Evolutionary conservation across 208 protist genomes (phyloP).

Genomic region (Trypanosoma congolense): DNA sequence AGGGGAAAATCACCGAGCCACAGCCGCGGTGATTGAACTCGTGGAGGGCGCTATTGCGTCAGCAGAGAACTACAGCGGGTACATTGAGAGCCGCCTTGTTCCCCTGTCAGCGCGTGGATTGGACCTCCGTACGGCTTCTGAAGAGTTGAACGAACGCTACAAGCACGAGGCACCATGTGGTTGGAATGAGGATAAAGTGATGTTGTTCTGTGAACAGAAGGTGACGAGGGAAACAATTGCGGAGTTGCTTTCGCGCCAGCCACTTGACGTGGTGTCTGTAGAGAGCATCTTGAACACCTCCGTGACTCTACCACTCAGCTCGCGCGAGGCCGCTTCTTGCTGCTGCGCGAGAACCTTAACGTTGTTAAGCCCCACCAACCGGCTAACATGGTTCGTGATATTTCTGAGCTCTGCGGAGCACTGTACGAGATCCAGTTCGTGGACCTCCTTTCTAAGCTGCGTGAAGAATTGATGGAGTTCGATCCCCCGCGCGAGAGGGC

Average conservation of each 20-base stretch:
- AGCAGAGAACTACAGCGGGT: slow-evolving; percentile 65
- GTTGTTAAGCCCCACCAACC: slow-evolving; percentile 45
- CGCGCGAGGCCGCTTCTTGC: slow-evolving; percentile 52
- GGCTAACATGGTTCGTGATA: slow-evolving; percentile 26
- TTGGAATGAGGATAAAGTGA: slow-evolving; percentile 61
- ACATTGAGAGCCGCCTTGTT: slow-evolving; percentile 61
- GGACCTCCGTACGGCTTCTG: slow-evolving; percentile 23
- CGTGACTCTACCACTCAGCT: slow-evolving; percentile 30
- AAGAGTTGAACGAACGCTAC: slow-evolving; percentile 48
- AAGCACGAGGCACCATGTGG: slow-evolving; percentile 58
- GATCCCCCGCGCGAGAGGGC: slow-evolving; percentile 35
- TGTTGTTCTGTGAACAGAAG: slow-evolving; percentile 59
- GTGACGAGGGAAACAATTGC: slow-evolving; percentile 39
- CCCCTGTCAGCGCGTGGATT: slow-evolving; percentile 38
- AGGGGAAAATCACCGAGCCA: slow-evolving; percentile 51
- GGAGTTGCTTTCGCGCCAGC: slow-evolving; percentile 34
- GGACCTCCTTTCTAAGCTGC: slow-evolving; percentile 47
- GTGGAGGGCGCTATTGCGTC: slow-evolving; percentile 60
- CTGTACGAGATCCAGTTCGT: slow-evolving; percentile 74
- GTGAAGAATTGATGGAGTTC: slow-evolving; percentile 63
- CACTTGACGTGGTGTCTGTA: slow-evolving; percentile 40
- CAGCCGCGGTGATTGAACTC: slow-evolving; percentile 44
- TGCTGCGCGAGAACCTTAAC: slow-evolving; percentile 57
- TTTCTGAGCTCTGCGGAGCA: slow-evolving; percentile 44
- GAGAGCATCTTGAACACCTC: slow-evolving; percentile 39